These are phyloP conservation scores for Ophiostoma ulmi DNA, from an alignment of 2,329 filamentous ascomycete genomes.

Conservation along the genomic window DNA sequence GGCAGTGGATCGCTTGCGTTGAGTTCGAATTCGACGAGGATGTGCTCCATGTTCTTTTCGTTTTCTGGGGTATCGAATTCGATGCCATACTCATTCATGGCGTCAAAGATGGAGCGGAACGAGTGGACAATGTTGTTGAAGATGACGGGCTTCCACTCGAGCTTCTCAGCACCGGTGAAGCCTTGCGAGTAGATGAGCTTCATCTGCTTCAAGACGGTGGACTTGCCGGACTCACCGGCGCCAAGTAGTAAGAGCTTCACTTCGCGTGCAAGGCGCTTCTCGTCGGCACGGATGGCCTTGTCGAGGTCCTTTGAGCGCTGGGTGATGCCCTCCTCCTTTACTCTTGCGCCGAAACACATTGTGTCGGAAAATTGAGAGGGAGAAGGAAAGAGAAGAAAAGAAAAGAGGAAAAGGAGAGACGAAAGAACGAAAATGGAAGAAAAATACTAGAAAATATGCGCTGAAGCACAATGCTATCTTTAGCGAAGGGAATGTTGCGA, in stretches of 20 bases:
- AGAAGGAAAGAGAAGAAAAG: not conserved
- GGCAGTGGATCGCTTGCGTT: conserved; percentile 76
- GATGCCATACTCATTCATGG: conserved; percentile 81
- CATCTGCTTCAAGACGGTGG: conserved; percentile 98
- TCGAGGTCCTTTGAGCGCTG: conserved; percentile 73
- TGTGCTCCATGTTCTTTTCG: conserved; percentile 72
- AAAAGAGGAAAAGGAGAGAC: not conserved
- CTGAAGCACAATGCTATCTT: conserved; percentile 2
- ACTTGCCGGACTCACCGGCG: conserved; percentile 92
- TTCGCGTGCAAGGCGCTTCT: conserved; percentile 78
- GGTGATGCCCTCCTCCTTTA: conserved; percentile 46
- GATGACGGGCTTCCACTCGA: conserved; percentile 91
- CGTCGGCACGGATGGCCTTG: conserved; percentile 75
- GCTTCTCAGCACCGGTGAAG: conserved; percentile 81
- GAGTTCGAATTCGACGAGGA: conserved; percentile 77
- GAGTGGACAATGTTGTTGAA: conserved; percentile 93
- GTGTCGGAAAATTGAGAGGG: conserved; percentile 27
- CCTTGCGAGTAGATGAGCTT: conserved; percentile 92
- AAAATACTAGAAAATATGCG: not conserved
- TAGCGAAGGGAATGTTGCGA: not conserved
- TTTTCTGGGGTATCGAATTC: conserved; percentile 74
- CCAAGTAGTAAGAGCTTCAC: conserved; percentile 88
- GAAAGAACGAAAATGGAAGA: not conserved
- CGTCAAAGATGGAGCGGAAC: conserved; percentile 82
- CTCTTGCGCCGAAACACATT: conserved; percentile 62